Base-by-base conservation (phyloP, 2,329 filamentous ascomycete genomes). In the Arthrinium puccinioides region DNA sequence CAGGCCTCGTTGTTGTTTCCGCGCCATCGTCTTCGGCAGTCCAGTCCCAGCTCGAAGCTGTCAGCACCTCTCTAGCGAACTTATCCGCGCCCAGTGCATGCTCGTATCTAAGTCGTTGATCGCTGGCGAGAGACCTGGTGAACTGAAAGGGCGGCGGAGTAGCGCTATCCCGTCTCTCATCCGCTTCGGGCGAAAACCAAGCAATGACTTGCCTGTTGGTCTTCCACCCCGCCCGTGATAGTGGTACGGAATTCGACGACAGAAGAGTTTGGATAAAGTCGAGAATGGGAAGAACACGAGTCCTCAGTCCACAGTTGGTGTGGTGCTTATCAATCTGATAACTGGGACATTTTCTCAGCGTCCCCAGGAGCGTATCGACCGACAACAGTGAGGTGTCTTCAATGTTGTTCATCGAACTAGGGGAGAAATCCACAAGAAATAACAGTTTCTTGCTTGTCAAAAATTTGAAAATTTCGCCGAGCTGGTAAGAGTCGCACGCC, bases 271-370 rank as follows among this genome's bases (percentile, higher is more conserved):
- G 69, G 21, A 88, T 60, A 37, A 79, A 73, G 38, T 84, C 79
- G 13, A 87, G 57, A 4, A 84, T 69, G 7, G 82, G 80, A 26
- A 84, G 61, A 4, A 87, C 57, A 14, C 78, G 69, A 4, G 75
- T 77, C 30, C 82, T 67, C 25, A 86, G 65, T 2, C 84, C 84
- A 52, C 84, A 89, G 55, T 87, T 83, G 2, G 70, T 69, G 55
- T 89, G 84, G 52, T 87, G 68, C 45, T 72, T 73, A 56, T 89
- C 82, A 41, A 88, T 72, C 55, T 88, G 84, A 52, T 88, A 88
- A 38, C 69, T 72, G 1, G 84, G 79, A 34, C 74, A 79, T 56
- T 87, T 78, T 25, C 76, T 71, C 16, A 88, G 62, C 0, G 69
- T 67, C 9, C 73, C 61, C 13, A 88, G 54, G 2, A 88, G 52